Evolutionary conservation across 257 asterid species (phyloP), one percentile per base, ranked within the genome.

Genomic region (Salvia miltiorrhiza): DNA sequence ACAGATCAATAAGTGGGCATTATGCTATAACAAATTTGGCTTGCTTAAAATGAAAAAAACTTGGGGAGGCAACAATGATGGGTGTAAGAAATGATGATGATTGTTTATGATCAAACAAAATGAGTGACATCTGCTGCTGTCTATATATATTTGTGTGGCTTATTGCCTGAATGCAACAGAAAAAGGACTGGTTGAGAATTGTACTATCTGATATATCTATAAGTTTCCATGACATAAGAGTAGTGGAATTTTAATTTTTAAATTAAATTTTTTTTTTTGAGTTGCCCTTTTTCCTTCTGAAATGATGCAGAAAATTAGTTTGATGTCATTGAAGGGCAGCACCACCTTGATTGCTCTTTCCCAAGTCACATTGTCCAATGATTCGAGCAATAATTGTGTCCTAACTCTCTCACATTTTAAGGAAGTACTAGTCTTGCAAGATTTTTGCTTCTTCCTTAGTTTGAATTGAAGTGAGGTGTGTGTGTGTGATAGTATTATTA

Each of bases 341-440:
- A 30, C 7, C 35, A 17, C 66, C 67, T 53, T 54, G 77, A 53
- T 77, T 66, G 79, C 58, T 81, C 72, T 72, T 63, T 68, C 70
- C 78, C 79, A 59, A 75, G 66, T 33, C 76, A 60, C 59, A 20
- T 50, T 75, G 70, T 69, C 52, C 65, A 79, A 81, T 79, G 74
- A 77, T 77, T 60, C 79, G 12, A 55, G 55, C 56, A 84, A 80
- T 84, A 69, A 82, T 78, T 84, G 78, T 52, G 8, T 20, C 12
- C 58, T 17, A 48, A 48, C 24, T 16, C 35, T 30, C 35, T 7
- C 20, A 16, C 26, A n/a, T 48, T 6, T 48, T 16, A 48, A 17
- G 54, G 5, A 7, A 19, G 12, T 17, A 48, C 12, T 20, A 1
- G 9, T 19, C 6, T 44, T 19, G 56, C 30, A 11, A 53, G 8